phyloP scores from a whole-genome alignment of 208 protist species.

The Jaenimonas drosophilae region DNA sequence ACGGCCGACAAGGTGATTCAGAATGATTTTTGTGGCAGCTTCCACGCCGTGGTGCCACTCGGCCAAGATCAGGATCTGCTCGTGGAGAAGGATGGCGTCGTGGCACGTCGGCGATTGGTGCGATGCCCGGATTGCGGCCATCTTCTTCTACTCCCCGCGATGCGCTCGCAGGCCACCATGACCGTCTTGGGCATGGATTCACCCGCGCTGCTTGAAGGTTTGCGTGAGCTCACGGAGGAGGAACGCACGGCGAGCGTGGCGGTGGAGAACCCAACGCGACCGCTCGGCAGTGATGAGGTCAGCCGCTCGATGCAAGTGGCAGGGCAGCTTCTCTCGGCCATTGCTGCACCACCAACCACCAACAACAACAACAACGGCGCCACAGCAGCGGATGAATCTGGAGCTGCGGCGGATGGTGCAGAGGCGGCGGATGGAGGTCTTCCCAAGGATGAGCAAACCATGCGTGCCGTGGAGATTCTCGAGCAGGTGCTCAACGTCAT shows the following conservation, averaged over 20 bases:
- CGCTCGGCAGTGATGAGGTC: slow-evolving; percentile 8
- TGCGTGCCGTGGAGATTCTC: slow-evolving; percentile 6
- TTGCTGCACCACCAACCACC: neutral
- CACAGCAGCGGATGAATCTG: neutral
- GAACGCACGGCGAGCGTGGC: neutral
- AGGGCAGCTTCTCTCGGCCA: slow-evolving; percentile 6
- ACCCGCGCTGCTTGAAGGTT: neutral
- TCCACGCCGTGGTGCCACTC: neutral
- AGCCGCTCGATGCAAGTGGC: slow-evolving; percentile 8
- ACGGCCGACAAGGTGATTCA: neutral
- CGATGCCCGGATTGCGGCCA: neutral
- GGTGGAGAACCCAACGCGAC: neutral
- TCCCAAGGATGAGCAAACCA: neutral
- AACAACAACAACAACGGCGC: neutral
- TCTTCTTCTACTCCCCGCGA: neutral
- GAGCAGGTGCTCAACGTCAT: slow-evolving; percentile 9
- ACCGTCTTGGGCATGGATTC: neutral
- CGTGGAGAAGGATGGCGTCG: neutral
- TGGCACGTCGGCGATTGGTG: no score
- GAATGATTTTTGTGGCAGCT: neutral
- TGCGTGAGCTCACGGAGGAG: neutral
- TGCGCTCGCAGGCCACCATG: neutral
- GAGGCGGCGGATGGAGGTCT: neutral
- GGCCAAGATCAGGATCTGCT: neutral
- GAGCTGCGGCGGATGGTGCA: neutral